Percentiles rank a stretch among this genome's conserved stretches.
phyloP scores from a whole-genome alignment of 495 filamentous ascomycete genomes.

The Hypoxylon trugodes region DNA sequence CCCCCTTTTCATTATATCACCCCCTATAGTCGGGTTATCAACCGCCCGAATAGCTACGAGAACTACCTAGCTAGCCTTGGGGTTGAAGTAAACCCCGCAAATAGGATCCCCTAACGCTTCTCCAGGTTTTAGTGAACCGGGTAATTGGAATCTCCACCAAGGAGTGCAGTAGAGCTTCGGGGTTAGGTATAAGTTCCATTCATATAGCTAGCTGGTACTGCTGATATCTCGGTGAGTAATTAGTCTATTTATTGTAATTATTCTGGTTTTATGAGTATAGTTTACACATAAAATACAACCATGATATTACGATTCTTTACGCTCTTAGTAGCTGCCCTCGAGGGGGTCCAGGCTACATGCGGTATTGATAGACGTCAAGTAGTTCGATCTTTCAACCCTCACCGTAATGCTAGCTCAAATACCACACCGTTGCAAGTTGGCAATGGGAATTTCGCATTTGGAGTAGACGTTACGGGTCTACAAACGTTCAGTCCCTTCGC shows the following conservation, averaged over 20 bases:
- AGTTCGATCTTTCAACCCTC: slow-evolving; percentile 54
- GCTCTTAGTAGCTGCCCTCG: slow-evolving; percentile 3
- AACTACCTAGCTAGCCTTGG: too few species aligned
- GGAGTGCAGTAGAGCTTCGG: slow-evolving; percentile 13
- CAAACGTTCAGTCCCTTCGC: slow-evolving; percentile 69
- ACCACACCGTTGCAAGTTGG: slow-evolving; percentile 62
- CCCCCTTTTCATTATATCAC: background rate
- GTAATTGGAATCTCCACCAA: slow-evolving; percentile 39
- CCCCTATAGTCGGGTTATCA: slow-evolving; percentile 29
- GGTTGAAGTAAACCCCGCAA: slow-evolving; percentile 30
- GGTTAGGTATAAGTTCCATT: slow-evolving; percentile 16
- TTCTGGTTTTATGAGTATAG: background rate
- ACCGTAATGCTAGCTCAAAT: slow-evolving; percentile 54
- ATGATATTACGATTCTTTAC: slow-evolving; percentile 18
- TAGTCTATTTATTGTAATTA: slow-evolving; percentile 9
- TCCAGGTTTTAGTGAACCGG: slow-evolving; percentile 30
- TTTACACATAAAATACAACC: background rate
- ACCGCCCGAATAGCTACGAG: slow-evolving; percentile 28
- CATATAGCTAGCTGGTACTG: background rate
- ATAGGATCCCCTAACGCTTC: slow-evolving; percentile 21
- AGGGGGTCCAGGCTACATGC: slow-evolving; percentile 26
- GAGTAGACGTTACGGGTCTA: slow-evolving; percentile 61
- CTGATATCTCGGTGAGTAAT: background rate
- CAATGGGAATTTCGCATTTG: slow-evolving; percentile 67
- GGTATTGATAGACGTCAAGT: slow-evolving; percentile 46